phyloP scores from a whole-genome alignment of 208 protist species.

The Jaenimonas drosophilae region DNA sequence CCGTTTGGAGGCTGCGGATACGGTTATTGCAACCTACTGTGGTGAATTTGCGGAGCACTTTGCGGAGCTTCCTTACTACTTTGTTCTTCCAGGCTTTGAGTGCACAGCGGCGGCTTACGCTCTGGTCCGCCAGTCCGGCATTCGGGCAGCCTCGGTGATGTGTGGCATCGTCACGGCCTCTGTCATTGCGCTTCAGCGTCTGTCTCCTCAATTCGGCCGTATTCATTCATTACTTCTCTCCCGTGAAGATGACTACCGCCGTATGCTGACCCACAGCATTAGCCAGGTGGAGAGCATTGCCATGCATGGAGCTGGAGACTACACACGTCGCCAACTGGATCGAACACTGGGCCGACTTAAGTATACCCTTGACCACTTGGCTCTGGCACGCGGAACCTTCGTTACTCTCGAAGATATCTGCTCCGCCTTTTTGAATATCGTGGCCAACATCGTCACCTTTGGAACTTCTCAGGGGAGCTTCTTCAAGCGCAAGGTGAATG shows the following conservation, averaged over 20 bases:
- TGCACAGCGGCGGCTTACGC: conserved; percentile 43
- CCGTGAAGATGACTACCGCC: conserved; percentile 67
- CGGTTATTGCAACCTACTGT: conserved; percentile 77
- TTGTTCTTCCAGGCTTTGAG: conserved; percentile 61
- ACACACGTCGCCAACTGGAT: conserved; percentile 51
- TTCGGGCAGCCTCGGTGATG: conserved; percentile 25
- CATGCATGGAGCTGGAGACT: conserved; percentile 54
- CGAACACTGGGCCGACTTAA: conserved; percentile 44
- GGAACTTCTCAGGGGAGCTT: conserved; percentile 12
- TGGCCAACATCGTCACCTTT: conserved; percentile 59
- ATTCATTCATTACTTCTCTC: conserved; percentile 64
- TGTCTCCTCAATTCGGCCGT: conserved; percentile 65
- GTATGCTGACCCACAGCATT: conserved; percentile 60
- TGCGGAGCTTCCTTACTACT: conserved; percentile 85
- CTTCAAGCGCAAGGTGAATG: conserved; percentile 35
- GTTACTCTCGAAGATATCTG: conserved; percentile 63
- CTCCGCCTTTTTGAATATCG: conserved; percentile 38
- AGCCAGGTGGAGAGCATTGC: conserved; percentile 79
- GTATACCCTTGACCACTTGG: conserved; percentile 60
- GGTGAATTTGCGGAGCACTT: conserved; percentile 87
- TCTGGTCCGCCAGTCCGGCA: conserved; percentile 49
- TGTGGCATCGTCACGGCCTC: conserved; percentile 30
- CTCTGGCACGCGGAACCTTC: conserved; percentile 66
- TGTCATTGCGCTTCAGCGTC: conserved; percentile 38
- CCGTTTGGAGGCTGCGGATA: conserved; percentile 59